Percentiles rank a stretch among this genome's conserved stretches.
phyloP scores from a whole-genome alignment of 1,284 basidiomycete species.

The Pisolithus thermaeus region DNA sequence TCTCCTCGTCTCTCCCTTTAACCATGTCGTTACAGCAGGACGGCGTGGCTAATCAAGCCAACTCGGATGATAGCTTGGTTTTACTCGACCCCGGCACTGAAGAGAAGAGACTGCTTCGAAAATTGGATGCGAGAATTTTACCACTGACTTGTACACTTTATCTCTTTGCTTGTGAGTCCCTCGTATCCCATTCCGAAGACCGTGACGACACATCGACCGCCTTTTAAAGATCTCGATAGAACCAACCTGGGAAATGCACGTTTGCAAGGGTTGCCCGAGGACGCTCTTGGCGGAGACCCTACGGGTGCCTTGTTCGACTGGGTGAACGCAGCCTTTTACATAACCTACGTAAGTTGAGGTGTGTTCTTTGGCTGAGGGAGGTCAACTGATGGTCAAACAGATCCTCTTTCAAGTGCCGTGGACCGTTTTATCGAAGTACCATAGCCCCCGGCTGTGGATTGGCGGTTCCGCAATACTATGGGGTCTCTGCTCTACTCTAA shows the following conservation, averaged over 20 bases:
- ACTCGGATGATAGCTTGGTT: conserved; percentile 15
- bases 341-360: conserved; percentile 55
- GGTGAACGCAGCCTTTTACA: conserved; percentile 70
- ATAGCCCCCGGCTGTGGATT: conserved; percentile 61
- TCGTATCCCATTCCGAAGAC: conserved; percentile 1
- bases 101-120: conserved; percentile 56
- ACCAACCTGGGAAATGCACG: conserved; percentile 74
- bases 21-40: conserved; percentile 4
- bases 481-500: conserved; percentile 64
- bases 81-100: conserved; percentile 26
- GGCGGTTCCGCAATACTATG: conserved; percentile 62
- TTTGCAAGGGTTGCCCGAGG: conserved; percentile 60
- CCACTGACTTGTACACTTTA: conserved; percentile 69
- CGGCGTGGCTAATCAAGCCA: conserved; percentile 5
- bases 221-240: conserved; percentile 56
- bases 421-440: conserved; percentile 59
- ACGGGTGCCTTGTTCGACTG: conserved; percentile 65
- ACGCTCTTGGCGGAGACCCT: conserved; percentile 60
- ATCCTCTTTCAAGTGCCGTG: conserved; percentile 69
- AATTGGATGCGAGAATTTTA: conserved; percentile 62
- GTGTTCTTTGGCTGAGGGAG: neutral
- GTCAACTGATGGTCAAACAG: conserved; percentile 29
- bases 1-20: neutral
- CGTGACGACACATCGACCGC: neutral
- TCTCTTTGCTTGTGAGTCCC: conserved; percentile 62